Base-by-base conservation (phyloP, 192 early-diverging fungal species). In the Linnemannia zychae region DNA sequence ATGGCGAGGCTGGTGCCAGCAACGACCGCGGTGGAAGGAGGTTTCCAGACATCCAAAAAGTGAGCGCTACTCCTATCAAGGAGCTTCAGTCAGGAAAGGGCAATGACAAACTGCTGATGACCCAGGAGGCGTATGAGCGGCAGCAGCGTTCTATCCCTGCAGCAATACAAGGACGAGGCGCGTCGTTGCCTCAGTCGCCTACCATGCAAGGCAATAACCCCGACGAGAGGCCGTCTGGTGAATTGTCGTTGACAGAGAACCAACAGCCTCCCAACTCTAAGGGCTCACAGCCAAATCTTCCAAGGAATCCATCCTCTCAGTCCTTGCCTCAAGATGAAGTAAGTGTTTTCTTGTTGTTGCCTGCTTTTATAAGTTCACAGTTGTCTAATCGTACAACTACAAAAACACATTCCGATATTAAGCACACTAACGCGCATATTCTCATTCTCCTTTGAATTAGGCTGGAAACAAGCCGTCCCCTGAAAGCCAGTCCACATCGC, bases 31-130 rank as follows among this genome's bases (percentile, higher is more conserved):
- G 74, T 34, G 76, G 72, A 24, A 76, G 67, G 33, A 78, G 71
- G 33, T 46, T 79, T 3, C 77, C 76, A 3, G 81, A 77, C 2
- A 87, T 84, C 53, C 75, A 78, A 38, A 89, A 87, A 52, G 33
- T 81, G 44, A 49, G 70, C 34, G 80, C 88, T 17, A 86, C 78
- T 16, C 81, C 84, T 20, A 87, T 84, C 67, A 83, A 82, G 37
- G 84, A 89, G n/a, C 60, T 84, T 9, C 67, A 73, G 28, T 71
- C 80, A 28, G 67, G 63, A 11, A 82, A 88, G 57, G 65, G 79
- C 7, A 75, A 74, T 31, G 71, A 82, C 22, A 88, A 88, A 65
- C 71, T 86, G 24, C 67, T 80, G 71, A 38, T 71, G 38, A 82
- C 49, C 20, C 79, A 82, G 46, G 76, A 76, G 1, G 83, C 76